phyloP scores from a whole-genome alignment of 2,329 filamentous ascomycete species.

The Didymella lethalis region DNA sequence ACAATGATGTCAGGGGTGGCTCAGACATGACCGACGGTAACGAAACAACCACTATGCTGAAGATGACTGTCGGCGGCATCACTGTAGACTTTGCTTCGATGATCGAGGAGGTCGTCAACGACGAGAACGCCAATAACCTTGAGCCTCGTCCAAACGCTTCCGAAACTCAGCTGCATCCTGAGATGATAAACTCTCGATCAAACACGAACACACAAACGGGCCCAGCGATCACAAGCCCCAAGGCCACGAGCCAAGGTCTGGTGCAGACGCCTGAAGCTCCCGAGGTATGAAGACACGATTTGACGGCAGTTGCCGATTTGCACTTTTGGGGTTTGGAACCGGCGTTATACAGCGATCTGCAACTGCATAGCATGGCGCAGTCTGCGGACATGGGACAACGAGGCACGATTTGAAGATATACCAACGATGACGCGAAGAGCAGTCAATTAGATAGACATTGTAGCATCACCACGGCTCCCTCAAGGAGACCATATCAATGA shows the following conservation, averaged over 20 bases:
- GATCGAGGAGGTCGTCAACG: slow-evolving; percentile 48
- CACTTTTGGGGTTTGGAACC: neutral
- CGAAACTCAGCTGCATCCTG: slow-evolving; percentile 1
- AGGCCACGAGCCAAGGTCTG: slow-evolving; percentile 22
- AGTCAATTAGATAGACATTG: slow-evolving; percentile 13
- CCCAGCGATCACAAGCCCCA: slow-evolving; percentile 12
- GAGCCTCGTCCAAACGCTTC: neutral
- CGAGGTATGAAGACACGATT: slow-evolving; percentile 5
- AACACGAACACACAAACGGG: neutral
- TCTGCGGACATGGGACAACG: neutral
- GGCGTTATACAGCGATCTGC: slow-evolving; percentile 13
- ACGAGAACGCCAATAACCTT: slow-evolving; percentile 13
- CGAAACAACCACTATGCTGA: slow-evolving; percentile 26
- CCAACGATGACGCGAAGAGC: slow-evolving; percentile 6
- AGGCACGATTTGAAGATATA: slow-evolving; percentile 19
- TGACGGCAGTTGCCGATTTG: slow-evolving; percentile 6
- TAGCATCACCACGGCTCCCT: slow-evolving; percentile 10
- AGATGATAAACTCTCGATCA: neutral
- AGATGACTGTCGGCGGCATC: slow-evolving; percentile 41
- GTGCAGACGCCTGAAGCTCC: slow-evolving; percentile 28
- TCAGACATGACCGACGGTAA: slow-evolving; percentile 2
- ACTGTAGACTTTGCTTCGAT: slow-evolving; percentile 48
- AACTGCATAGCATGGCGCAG: slow-evolving; percentile 14
- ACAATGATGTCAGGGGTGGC: slow-evolving; percentile 18
- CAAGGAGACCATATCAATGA: slow-evolving; percentile 3